These are phyloP conservation scores for Colletotrichum simmondsii DNA, from an alignment of 2,329 filamentous ascomycete species.

Conservation along the genomic window DNA sequence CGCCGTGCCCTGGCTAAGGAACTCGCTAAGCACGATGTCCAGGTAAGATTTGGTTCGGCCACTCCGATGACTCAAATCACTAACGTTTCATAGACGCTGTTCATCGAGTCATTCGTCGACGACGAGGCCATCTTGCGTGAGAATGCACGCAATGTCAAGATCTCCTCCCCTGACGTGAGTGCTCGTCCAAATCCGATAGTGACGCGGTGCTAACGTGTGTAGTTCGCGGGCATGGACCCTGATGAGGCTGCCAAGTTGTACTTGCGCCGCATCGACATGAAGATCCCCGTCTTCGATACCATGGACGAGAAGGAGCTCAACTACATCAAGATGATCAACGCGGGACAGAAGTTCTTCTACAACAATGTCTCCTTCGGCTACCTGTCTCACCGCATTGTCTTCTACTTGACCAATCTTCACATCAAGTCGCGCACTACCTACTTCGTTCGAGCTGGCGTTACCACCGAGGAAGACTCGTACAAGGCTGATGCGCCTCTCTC, in stretches of 20 bases:
- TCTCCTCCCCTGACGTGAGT: conserved; percentile 91
- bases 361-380: conserved; percentile 99
- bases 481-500: conserved; percentile 90
- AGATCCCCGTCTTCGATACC: conserved; percentile 95
- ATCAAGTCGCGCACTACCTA: conserved; percentile 96
- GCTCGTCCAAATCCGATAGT: not conserved
- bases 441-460: conserved; percentile 88
- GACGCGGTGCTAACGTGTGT: conserved; percentile 34
- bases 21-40: conserved; percentile 96
- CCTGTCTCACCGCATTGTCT: conserved; percentile 95
- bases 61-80: not conserved
- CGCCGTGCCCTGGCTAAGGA: conserved; percentile 90
- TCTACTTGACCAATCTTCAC: conserved; percentile 96
- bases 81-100: conserved; percentile 76
- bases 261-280: conserved; percentile 86
- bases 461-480: conserved; percentile 90
- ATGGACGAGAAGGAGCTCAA: conserved; percentile 96
- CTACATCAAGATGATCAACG: conserved; percentile 99
- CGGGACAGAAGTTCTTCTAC: conserved; percentile 90
- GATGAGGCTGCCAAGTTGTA: conserved; percentile 95
- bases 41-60: conserved; percentile 61
- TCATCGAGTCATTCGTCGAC: conserved; percentile 95
- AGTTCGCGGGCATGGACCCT: conserved; percentile 92
- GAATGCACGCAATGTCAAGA: conserved; percentile 97
- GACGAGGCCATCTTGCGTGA: conserved; percentile 94